Evolutionary conservation across 306 rosid genomes (phyloP).

Genomic region (Nissolia schottii): DNA sequence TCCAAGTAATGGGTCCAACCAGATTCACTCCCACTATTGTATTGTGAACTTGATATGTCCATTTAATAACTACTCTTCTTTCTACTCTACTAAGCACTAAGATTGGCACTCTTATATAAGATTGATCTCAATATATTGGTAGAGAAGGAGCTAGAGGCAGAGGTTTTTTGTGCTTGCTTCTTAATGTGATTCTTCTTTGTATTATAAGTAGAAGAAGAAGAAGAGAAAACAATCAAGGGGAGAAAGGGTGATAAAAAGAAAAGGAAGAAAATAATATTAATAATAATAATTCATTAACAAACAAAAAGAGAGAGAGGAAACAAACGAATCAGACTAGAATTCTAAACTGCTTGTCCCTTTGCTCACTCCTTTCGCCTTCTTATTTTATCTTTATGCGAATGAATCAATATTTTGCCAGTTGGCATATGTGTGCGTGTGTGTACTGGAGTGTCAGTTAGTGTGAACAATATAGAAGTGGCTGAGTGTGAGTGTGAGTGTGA

Average conservation of each 20-base stretch:
- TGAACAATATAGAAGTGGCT: conserved; percentile 24
- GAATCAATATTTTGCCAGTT: conserved; percentile 86
- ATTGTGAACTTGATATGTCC: conserved; percentile 61
- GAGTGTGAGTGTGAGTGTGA: conserved; percentile 19
- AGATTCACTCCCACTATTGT: conserved; percentile 70
- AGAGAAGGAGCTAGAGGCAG: conserved; percentile 6
- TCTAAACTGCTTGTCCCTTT: conserved; percentile 63
- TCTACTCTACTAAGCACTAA: not conserved
- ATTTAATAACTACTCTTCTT: too few relatives aligned
- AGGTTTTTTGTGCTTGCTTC: conserved; percentile 18
- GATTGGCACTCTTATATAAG: not conserved
- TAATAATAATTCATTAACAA: conserved; percentile 17
- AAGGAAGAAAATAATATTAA: conserved; percentile 9
- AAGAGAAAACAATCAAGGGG: too few relatives aligned
- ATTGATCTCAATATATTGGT: not conserved
- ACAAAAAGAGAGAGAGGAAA: conserved; percentile 6
- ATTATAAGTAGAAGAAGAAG: conserved; percentile 39
- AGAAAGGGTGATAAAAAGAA: too few relatives aligned
- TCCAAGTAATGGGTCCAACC: conserved; percentile 91
- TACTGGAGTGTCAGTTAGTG: conserved; percentile 27
- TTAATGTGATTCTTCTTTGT: conserved; percentile 18
- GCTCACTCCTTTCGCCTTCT: conserved; percentile 61
- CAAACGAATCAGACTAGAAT: conserved; percentile 56
- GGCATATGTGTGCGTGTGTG: conserved; percentile 59
- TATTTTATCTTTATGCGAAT: conserved; percentile 59